Evolutionary conservation across 2,329 filamentous ascomycete genomes (phyloP).

Genomic region (Colletotrichum coccodes): DNA sequence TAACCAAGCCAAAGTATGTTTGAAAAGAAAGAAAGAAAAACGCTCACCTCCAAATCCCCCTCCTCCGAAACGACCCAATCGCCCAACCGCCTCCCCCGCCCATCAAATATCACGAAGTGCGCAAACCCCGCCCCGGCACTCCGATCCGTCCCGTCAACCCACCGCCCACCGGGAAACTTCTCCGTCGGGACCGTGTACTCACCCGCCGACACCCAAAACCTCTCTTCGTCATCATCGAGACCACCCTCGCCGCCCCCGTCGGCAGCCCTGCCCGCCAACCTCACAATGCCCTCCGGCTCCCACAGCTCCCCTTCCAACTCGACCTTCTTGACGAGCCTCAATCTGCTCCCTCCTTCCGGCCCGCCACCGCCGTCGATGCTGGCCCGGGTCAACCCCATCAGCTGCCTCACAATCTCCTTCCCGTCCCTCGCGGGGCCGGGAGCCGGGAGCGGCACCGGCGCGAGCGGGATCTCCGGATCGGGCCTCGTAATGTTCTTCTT

Average conservation of each 20-base stretch:
- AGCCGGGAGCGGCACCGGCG: constrained; percentile 45
- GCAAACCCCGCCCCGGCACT: constrained; percentile 54
- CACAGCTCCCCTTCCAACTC: constrained; percentile 55
- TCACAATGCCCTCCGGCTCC: constrained; percentile 60
- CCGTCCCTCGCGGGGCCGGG: constrained; percentile 46
- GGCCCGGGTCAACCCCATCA: constrained; percentile 47
- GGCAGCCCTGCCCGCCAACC: constrained; percentile 40
- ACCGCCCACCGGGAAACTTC: constrained; percentile 47
- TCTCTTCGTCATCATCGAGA: constrained; percentile 36
- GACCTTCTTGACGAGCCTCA: constrained; percentile 53
- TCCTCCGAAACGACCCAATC: constrained; percentile 53
- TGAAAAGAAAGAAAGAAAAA: background rate
- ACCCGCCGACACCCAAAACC: constrained; percentile 55
- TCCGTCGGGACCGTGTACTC: constrained; percentile 53
- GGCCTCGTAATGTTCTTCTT: constrained; percentile 47
- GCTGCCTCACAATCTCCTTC: constrained; percentile 47
- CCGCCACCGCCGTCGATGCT: background rate
- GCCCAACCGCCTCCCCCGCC: constrained; percentile 51
- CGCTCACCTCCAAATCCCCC: constrained; percentile 37
- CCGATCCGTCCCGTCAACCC: constrained; percentile 63
- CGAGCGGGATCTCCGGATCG: constrained; percentile 41
- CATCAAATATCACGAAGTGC: constrained; percentile 56
- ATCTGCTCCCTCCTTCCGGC: constrained; percentile 42
- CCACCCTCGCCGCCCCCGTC: no score
- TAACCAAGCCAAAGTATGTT: background rate